Evolutionary conservation across 176 grass and related monocot species (phyloP).

Genomic region (Cymbopogon citratus): DNA sequence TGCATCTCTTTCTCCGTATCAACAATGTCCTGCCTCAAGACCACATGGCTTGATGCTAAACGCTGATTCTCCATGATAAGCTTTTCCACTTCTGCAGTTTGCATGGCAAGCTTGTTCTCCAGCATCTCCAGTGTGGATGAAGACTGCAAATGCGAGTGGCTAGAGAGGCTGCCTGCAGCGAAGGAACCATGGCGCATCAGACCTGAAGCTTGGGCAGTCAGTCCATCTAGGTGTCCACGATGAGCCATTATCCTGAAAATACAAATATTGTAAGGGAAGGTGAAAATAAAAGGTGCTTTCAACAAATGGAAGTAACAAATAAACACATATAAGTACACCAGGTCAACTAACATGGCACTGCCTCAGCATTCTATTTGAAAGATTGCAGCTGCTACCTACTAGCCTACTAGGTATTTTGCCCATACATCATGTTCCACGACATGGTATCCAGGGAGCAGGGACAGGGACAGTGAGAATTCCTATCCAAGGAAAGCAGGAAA

Average conservation of each 20-base stretch:
- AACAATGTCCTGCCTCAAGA: constrained; percentile 83
- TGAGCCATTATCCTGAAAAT: constrained; percentile 59
- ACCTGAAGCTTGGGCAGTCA: too few species aligned
- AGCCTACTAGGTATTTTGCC: not conserved
- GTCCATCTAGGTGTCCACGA: constrained; percentile 49
- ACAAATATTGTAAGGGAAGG: not conserved
- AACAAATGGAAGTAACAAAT: constrained; percentile 8
- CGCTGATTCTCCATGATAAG: constrained; percentile 74
- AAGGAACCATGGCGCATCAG: constrained; percentile 65
- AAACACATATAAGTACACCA: not conserved
- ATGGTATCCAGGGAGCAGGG: not conserved
- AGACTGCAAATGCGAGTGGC: constrained; percentile 28
- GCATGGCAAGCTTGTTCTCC: constrained; percentile 64
- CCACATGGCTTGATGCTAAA: constrained; percentile 59
- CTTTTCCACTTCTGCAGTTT: constrained; percentile 64
- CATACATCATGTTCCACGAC: not conserved
- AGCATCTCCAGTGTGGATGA: constrained; percentile 43
- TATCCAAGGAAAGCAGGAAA: not conserved
- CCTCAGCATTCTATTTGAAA: too few species aligned
- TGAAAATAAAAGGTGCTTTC: not conserved
- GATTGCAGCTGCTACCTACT: not conserved
- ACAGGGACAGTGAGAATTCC: not conserved
- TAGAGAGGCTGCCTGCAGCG: constrained; percentile 30
- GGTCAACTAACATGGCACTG: constrained; percentile 4
- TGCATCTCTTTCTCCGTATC: constrained; percentile 73